Evolutionary conservation across 495 filamentous ascomycete species (phyloP).

Genomic region (Penicilliopsis zonata): DNA sequence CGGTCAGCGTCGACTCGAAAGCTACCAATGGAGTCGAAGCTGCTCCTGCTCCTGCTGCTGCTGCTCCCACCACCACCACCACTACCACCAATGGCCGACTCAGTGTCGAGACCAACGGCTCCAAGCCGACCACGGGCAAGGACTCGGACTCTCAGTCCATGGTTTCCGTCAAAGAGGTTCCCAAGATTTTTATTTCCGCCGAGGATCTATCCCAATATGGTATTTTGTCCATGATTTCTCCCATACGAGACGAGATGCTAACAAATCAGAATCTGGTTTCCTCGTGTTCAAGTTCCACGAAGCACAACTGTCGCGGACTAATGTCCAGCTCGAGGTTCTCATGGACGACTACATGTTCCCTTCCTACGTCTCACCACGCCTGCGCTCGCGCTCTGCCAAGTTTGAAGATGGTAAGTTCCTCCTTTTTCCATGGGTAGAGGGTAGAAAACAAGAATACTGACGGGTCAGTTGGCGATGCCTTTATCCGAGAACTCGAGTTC

Average conservation of each 20-base stretch:
- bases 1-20: constrained; percentile 21
- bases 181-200: constrained; percentile 65
- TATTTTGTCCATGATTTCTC: constrained; percentile 18
- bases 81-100: constrained; percentile 17
- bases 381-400: constrained; percentile 48
- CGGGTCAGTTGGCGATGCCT: constrained; percentile 66
- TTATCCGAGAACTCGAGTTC: constrained; percentile 92
- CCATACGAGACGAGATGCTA: constrained; percentile 5
- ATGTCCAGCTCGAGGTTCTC: constrained; percentile 73
- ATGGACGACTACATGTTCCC: constrained; percentile 95
- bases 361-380: constrained; percentile 67
- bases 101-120: constrained; percentile 25
- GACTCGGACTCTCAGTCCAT: constrained; percentile 27
- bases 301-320: constrained; percentile 60
- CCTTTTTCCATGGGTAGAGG: not conserved
- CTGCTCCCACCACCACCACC: constrained; percentile 14
- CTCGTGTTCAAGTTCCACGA: constrained; percentile 92
- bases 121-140: constrained; percentile 13
- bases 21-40: constrained; percentile 11
- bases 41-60: constrained; percentile 12
- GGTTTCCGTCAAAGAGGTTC: constrained; percentile 38
- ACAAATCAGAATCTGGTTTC: constrained; percentile 64
- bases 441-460: constrained; percentile 6
- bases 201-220: constrained; percentile 73
- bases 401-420: constrained; percentile 62